Percentiles rank a stretch among this genome's conserved stretches.
phyloP scores from a whole-genome alignment of 1,284 basidiomycete genomes.

The Hypsizygus ulmarius region DNA sequence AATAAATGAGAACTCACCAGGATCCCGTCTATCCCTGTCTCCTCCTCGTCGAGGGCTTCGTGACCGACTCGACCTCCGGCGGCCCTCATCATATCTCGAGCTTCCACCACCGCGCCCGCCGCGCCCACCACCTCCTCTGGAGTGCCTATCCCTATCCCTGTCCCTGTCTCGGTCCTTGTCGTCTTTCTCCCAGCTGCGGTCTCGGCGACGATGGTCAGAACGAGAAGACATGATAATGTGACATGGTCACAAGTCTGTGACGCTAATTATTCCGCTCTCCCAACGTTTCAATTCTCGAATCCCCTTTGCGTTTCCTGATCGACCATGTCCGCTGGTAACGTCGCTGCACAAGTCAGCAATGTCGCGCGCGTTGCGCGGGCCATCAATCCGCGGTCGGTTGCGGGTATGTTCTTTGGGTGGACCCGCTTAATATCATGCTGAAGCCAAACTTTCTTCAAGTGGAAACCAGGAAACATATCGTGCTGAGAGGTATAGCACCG shows the following conservation, averaged over 20 bases:
- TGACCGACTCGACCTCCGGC: conserved; percentile 60
- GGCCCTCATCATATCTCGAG: conserved; percentile 43
- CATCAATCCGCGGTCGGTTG: no score
- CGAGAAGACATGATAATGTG: conserved; percentile 41
- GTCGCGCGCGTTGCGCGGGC: no score
- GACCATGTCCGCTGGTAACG: background rate
- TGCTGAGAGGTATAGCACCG: conserved; percentile 46
- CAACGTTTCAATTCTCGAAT: no score
- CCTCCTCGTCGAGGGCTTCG: conserved; percentile 61
- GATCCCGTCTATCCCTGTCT: conserved; percentile 41
- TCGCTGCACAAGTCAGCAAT: no score
- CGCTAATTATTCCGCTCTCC: conserved; percentile 8
- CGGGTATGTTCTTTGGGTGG: no score
- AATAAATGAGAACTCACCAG: conserved; percentile 28
- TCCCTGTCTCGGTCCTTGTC: conserved; percentile 45
- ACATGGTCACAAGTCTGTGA: conserved; percentile 18
- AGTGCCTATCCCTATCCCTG: conserved; percentile 44
- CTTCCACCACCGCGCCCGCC: conserved; percentile 30
- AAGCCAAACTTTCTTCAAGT: no score
- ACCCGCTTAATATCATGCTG: no score
- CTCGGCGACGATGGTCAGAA: conserved; percentile 54
- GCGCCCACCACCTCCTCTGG: conserved; percentile 28
- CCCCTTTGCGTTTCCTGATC: no score
- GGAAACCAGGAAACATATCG: conserved; percentile 32
- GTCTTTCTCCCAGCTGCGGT: conserved; percentile 67